Percentiles rank a stretch among this genome's conserved stretches.
Conservation (phyloP, 768 basidiomycete genomes). For the Termitomyces sp. region DNA sequence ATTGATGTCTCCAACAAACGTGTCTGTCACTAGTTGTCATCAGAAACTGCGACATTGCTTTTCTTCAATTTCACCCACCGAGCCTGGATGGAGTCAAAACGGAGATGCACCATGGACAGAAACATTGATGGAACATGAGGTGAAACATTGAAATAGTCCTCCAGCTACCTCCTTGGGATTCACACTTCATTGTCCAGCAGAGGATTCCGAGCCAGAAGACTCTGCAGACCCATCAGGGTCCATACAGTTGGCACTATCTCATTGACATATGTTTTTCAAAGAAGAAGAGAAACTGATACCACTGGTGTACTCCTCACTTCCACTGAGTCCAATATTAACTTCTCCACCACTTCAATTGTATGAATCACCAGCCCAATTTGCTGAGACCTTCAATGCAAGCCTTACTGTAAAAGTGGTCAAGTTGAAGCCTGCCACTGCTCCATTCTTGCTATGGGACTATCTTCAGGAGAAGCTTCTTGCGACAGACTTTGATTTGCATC, state of each 20-base stretch:
- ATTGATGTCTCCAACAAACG: background rate
- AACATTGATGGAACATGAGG: conserved; percentile 6
- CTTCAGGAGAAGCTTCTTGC: conserved; percentile 82
- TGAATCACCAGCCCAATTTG: conserved; percentile 19
- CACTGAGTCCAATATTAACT: conserved; percentile 61
- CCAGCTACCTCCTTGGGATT: conserved; percentile 16
- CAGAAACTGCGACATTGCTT: conserved; percentile 27
- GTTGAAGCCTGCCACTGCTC: conserved; percentile 19
- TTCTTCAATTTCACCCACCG: conserved; percentile 23
- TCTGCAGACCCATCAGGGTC: conserved; percentile 8
- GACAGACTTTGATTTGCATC: conserved; percentile 92
- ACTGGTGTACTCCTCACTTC: conserved; percentile 65
- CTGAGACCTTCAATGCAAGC: conserved; percentile 16
- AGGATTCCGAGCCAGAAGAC: conserved; percentile 23
- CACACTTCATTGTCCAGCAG: conserved; percentile 17
- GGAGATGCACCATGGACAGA: conserved; percentile 21
- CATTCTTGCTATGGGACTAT: conserved; percentile 91
- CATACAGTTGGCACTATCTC: conserved; percentile 11
- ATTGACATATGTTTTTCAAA: conserved; percentile 13
- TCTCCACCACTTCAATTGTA: conserved; percentile 33
- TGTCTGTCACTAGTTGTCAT: conserved; percentile 13
- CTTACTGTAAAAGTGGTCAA: conserved; percentile 16
- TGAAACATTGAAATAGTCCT: conserved; percentile 22
- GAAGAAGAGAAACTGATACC: conserved; percentile 26
- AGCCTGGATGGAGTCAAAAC: conserved; percentile 16